Conservation (phyloP, 108 stramenopile species). For the Pseudonitzschia multiseries region DNA sequence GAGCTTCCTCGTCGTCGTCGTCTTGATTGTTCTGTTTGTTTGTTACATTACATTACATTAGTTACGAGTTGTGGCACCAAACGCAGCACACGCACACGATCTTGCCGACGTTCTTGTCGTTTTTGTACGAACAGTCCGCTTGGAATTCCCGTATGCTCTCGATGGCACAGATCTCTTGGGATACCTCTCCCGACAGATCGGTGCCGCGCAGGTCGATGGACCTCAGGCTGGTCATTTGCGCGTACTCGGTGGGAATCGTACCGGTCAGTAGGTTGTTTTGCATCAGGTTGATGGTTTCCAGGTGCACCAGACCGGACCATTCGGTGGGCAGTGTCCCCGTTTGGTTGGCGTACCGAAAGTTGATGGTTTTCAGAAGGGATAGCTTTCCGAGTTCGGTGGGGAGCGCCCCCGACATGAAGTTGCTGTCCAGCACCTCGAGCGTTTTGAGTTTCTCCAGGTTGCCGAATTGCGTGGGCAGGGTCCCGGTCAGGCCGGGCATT, state of each 20-base stretch:
- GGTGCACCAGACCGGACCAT: background rate
- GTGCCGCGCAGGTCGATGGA: constrained; percentile 21
- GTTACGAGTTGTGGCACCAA: constrained; percentile 1
- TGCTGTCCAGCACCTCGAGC: constrained; percentile 7
- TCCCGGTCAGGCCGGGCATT: constrained; percentile 18
- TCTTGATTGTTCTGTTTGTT: background rate
- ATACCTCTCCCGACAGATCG: constrained; percentile 13
- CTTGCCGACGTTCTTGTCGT: background rate
- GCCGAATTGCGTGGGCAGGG: constrained; percentile 23
- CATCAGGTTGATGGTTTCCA: background rate
- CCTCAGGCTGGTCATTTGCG: constrained; percentile 17
- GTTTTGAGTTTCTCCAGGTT: constrained; percentile 5
- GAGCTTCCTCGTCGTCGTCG: background rate
- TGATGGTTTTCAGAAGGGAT: constrained; percentile 8
- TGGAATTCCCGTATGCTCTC: constrained; percentile 5
- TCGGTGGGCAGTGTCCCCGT: background rate
- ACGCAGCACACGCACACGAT: constrained; percentile 25
- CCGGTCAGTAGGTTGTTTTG: constrained; percentile 5
- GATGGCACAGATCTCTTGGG: constrained; percentile 18
- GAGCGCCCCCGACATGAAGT: constrained; percentile 16
- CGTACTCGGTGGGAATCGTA: constrained; percentile 28
- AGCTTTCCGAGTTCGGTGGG: constrained; percentile 20
- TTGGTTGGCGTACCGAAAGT: background rate
- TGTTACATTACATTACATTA: too few relatives aligned
- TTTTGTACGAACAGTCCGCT: constrained; percentile 16